phyloP scores from a whole-genome alignment of 2,329 filamentous ascomycete species.

The Balansia obtecta region DNA sequence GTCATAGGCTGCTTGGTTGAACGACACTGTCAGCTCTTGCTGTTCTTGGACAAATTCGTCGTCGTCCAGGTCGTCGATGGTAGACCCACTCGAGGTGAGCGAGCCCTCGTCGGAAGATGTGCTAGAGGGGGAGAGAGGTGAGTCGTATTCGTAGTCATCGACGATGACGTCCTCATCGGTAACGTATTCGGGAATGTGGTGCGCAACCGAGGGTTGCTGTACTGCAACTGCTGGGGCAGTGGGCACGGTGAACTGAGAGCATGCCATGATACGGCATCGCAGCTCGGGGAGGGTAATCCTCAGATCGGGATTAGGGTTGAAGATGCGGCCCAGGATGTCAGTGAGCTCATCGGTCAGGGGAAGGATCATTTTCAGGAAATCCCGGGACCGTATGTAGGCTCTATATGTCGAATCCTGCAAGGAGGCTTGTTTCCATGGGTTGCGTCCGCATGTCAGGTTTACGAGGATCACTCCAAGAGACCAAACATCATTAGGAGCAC shows the following conservation, averaged over 20 bases:
- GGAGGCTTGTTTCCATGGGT: constrained; percentile 96
- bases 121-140: constrained; percentile 36
- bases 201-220: constrained; percentile 29
- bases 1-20: constrained; percentile 31
- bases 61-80: constrained; percentile 37
- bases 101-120: constrained; percentile 43
- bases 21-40: constrained; percentile 27
- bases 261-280: constrained; percentile 61
- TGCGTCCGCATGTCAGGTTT: constrained; percentile 93
- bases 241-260: constrained; percentile 57
- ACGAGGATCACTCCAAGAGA: constrained; percentile 95
- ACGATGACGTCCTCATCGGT: constrained; percentile 32
- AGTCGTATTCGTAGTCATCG: constrained; percentile 31
- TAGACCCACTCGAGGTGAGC: constrained; percentile 40
- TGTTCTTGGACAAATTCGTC: constrained; percentile 36
- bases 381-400: constrained; percentile 71
- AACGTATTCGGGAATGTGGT: constrained; percentile 33
- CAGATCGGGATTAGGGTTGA: constrained; percentile 71
- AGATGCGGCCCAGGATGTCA: constrained; percentile 74
- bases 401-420: constrained; percentile 89
- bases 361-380: constrained; percentile 86
- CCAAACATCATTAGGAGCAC: constrained; percentile 94
- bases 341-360: constrained; percentile 85
- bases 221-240: constrained; percentile 17
- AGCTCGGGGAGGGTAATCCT: constrained; percentile 75